phyloP scores from a whole-genome alignment of 441 rosid genomes.

The Gossypium armourianum region DNA sequence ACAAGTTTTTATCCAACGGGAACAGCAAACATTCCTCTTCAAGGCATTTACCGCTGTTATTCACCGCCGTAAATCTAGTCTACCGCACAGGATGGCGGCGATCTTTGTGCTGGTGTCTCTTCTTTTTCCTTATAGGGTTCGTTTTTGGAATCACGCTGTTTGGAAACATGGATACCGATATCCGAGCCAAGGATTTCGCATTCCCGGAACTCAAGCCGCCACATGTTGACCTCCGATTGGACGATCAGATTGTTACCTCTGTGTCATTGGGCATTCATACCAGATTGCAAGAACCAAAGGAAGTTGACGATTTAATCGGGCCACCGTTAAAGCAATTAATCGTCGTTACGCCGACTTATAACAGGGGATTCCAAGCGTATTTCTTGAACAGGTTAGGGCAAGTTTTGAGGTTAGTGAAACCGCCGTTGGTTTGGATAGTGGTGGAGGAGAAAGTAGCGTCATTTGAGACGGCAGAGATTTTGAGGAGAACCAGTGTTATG shows the following conservation, averaged over 20 bases:
- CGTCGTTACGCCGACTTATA: conserved; percentile 80
- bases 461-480: conserved; percentile 66
- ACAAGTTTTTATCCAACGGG: conserved; percentile 30
- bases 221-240: conserved; percentile 32
- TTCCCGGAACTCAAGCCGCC: conserved; percentile 56
- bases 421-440: conserved; percentile 88
- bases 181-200: conserved; percentile 32
- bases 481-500: conserved; percentile 79
- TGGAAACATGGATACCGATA: conserved; percentile 41
- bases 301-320: conserved; percentile 21
- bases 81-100: conserved; percentile 45
- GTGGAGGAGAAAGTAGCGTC: conserved; percentile 62
- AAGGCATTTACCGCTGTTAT: conserved; percentile 17
- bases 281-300: conserved; percentile 8
- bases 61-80: conserved; percentile 18
- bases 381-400: conserved; percentile 66
- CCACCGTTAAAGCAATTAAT: conserved; percentile 61
- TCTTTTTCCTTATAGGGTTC: conserved; percentile 57
- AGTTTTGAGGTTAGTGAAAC: conserved; percentile 57
- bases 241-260: conserved; percentile 21
- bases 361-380: conserved; percentile 67
- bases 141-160: conserved; percentile 50
- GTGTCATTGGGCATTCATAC: conserved; percentile 33
- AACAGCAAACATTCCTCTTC: conserved; percentile 28
- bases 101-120: conserved; percentile 44